Conservation (phyloP, 2,329 filamentous ascomycete genomes). For the Diaporthe destruens region DNA sequence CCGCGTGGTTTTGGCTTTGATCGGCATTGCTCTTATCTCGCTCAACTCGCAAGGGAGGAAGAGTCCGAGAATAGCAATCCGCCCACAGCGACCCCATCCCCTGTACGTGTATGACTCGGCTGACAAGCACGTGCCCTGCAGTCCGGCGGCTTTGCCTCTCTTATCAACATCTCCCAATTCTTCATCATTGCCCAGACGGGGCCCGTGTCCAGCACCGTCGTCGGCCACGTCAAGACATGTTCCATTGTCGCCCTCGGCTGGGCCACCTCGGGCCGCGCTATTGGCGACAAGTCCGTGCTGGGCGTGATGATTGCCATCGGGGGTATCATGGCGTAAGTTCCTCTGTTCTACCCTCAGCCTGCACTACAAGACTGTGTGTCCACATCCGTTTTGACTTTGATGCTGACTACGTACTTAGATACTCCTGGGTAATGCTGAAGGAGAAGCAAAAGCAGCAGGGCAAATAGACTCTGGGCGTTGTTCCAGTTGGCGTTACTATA, state of each 20-base stretch:
- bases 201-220: constrained; percentile 74
- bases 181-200: constrained; percentile 73
- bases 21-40: constrained; percentile 22
- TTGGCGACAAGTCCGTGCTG: constrained; percentile 66
- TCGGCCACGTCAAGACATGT: constrained; percentile 75
- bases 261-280: constrained; percentile 66
- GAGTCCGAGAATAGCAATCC: constrained; percentile 23
- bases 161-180: constrained; percentile 75
- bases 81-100: not conserved
- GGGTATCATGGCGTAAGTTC: constrained; percentile 69
- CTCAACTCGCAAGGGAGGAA: not conserved
- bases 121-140: constrained; percentile 46
- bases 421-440: constrained; percentile 62
- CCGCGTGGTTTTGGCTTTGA: constrained; percentile 11
- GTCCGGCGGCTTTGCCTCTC: constrained; percentile 72
- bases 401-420: constrained; percentile 50
- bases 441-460: constrained; percentile 51
- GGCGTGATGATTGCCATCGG: constrained; percentile 68
- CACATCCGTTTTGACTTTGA: not conserved
- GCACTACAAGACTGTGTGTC: too few relatives aligned
- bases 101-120: constrained; percentile 35
- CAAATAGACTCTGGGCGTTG: constrained; percentile 27
- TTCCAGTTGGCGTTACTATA: constrained; percentile 6
- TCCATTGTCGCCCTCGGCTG: constrained; percentile 75
- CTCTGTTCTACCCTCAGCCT: not conserved